These are phyloP conservation scores for Nephelium lappaceum DNA, from an alignment of 345 rosid genomes.

Conservation along the genomic window DNA sequence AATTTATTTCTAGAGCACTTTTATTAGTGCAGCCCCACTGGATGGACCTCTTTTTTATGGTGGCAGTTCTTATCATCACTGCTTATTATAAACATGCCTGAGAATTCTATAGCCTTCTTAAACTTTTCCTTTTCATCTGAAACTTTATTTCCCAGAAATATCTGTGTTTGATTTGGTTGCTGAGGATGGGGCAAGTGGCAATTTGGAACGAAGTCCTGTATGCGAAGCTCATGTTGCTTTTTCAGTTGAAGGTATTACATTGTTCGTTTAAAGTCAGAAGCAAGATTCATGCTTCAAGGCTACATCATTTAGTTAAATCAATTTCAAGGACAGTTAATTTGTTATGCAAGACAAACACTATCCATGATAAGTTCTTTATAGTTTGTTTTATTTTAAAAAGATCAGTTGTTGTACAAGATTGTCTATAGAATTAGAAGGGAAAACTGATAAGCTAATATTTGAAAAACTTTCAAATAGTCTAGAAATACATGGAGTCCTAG, in stretches of 20 bases:
- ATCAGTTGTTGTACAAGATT: neutral
- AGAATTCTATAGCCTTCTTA: neutral
- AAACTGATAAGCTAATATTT: neutral
- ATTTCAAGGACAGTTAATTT: slow-evolving; percentile 1
- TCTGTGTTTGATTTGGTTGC: slow-evolving; percentile 76
- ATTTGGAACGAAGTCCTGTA: slow-evolving; percentile 37
- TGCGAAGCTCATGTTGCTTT: slow-evolving; percentile 80
- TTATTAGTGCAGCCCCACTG: neutral
- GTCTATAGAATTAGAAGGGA: slow-evolving; percentile 1
- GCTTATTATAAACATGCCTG: slow-evolving; percentile 7
- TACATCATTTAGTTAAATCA: neutral
- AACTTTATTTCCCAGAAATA: slow-evolving; percentile 44
- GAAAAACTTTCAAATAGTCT: slow-evolving; percentile 2
- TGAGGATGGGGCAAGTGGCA: slow-evolving; percentile 54
- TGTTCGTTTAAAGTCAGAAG: slow-evolving; percentile 1
- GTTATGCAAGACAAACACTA: neutral
- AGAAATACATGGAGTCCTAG: slow-evolving; percentile 10
- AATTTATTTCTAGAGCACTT: slow-evolving; percentile 13
- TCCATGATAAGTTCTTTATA: slow-evolving; percentile 9
- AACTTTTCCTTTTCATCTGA: neutral
- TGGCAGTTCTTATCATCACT: slow-evolving; percentile 10
- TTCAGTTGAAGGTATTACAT: slow-evolving; percentile 73
- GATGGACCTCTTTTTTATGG: slow-evolving; percentile 7
- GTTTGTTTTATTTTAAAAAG: slow-evolving; percentile 4
- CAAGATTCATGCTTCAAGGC: neutral